phyloP scores from a whole-genome alignment of 257 asterid genomes.

The Euphrasia confusa region DNA sequence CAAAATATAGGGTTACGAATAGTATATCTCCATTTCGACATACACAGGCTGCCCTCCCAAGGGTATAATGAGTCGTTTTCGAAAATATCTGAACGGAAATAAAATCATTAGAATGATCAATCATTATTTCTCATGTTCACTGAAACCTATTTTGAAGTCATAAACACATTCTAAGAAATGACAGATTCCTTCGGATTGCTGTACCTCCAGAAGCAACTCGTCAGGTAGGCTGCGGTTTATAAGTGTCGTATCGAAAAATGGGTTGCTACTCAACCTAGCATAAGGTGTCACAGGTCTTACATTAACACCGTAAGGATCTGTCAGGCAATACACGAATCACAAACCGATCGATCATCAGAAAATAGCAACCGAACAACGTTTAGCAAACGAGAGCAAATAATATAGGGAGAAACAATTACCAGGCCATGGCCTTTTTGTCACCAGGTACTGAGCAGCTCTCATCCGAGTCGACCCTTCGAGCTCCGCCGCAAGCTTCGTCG shows the following conservation, averaged over 20 bases:
- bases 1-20: slow-evolving; percentile 89
- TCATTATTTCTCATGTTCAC: not conserved
- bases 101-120: slow-evolving; percentile 12
- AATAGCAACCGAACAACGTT: not conserved
- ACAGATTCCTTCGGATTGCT: not conserved
- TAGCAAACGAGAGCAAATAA: not conserved
- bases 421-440: slow-evolving; percentile 91
- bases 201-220: slow-evolving; percentile 87
- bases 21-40: slow-evolving; percentile 96
- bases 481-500: slow-evolving; percentile 48
- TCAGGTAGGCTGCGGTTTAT: slow-evolving; percentile 79
- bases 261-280: slow-evolving; percentile 58
- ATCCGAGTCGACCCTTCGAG: slow-evolving; percentile 66
- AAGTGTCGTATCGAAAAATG: slow-evolving; percentile 55
- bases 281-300: slow-evolving; percentile 84
- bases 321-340: not conserved
- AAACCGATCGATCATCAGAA: not conserved
- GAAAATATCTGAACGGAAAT: slow-evolving; percentile 57
- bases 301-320: slow-evolving; percentile 90
- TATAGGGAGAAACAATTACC: too few species aligned
- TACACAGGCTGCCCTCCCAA: slow-evolving; percentile 92
- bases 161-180: too few species aligned
- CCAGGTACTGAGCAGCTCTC: slow-evolving; percentile 70
- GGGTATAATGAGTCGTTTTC: slow-evolving; percentile 63
- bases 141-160: too few species aligned